A percentile compares a stretch with the other conserved stretches of the same genome.
These are phyloP conservation scores for Leptographium lundbergii DNA, from an alignment of 2,329 filamentous ascomycete species.

Conservation along the genomic window DNA sequence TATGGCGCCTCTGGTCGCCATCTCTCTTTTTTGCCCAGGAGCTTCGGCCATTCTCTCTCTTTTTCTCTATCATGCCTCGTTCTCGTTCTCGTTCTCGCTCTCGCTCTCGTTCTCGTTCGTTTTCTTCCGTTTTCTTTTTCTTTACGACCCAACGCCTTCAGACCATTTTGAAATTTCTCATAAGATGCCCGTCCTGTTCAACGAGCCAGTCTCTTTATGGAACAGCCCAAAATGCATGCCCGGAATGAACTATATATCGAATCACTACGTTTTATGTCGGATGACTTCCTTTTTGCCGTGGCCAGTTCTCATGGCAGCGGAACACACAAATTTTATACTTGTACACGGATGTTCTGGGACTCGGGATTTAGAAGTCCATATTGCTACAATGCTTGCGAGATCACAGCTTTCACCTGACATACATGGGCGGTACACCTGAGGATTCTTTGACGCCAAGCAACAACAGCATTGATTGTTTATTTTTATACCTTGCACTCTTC, in stretches of 20 bases:
- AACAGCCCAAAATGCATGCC: neutral
- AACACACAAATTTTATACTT: neutral
- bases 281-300: neutral
- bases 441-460: neutral
- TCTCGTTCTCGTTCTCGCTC: no score
- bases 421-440: neutral
- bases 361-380: neutral
- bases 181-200: neutral
- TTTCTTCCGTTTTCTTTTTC: neutral
- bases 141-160: neutral
- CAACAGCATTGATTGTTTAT: neutral
- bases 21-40: neutral
- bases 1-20: neutral
- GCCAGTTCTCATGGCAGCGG: neutral
- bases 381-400: neutral
- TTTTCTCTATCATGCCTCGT: neutral
- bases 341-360: neutral
- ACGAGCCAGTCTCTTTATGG: neutral
- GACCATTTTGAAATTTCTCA: neutral
- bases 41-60: neutral
- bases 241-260: neutral
- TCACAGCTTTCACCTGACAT: neutral
- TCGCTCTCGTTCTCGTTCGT: neutral
- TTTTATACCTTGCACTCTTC: neutral
- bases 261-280: neutral